Percentiles rank a stretch among this genome's conserved stretches.
Conservation (phyloP, 257 asterid genomes). For the Forsythia suspensa region DNA sequence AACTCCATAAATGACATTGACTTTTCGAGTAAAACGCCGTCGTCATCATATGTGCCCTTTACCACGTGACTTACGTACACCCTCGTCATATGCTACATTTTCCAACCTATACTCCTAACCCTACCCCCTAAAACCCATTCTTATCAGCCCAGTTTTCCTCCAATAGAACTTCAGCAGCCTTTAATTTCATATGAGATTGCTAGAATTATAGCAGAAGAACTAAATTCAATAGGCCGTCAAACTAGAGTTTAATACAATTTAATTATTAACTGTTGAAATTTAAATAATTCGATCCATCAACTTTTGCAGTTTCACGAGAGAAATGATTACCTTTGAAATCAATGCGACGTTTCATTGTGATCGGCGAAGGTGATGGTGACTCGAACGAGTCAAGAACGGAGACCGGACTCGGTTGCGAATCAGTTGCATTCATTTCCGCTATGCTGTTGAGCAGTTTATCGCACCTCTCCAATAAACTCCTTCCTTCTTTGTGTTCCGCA, state of each 20-base stretch:
- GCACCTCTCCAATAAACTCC: not conserved
- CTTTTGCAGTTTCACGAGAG: not conserved
- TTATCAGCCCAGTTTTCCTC: conserved; percentile 31
- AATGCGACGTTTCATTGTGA: conserved; percentile 61
- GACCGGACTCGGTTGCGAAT: conserved; percentile 7
- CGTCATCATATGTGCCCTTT: conserved; percentile 25
- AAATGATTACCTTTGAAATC: conserved; percentile 67
- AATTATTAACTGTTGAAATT: not conserved
- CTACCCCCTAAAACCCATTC: conserved; percentile 1
- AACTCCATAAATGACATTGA: conserved; percentile 27
- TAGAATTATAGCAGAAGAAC: not conserved
- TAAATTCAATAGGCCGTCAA: conserved; percentile 15
- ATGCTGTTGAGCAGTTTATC: not conserved
- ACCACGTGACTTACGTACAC: conserved; percentile 32
- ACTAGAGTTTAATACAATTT: conserved; percentile 17
- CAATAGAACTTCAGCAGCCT: conserved; percentile 23
- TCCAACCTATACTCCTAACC: conserved; percentile 16
- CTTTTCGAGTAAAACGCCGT: conserved; percentile 2
- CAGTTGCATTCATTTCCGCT: not conserved
- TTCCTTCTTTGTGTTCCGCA: not conserved
- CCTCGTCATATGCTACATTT: conserved; percentile 28
- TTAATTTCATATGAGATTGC: conserved; percentile 24
- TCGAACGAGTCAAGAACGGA: conserved; percentile 30
- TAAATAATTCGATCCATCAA: not conserved
- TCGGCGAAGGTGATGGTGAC: conserved; percentile 74